Conservation (phyloP, 192 early-diverging fungal genomes). For the Pilobolus umbonatus region DNA sequence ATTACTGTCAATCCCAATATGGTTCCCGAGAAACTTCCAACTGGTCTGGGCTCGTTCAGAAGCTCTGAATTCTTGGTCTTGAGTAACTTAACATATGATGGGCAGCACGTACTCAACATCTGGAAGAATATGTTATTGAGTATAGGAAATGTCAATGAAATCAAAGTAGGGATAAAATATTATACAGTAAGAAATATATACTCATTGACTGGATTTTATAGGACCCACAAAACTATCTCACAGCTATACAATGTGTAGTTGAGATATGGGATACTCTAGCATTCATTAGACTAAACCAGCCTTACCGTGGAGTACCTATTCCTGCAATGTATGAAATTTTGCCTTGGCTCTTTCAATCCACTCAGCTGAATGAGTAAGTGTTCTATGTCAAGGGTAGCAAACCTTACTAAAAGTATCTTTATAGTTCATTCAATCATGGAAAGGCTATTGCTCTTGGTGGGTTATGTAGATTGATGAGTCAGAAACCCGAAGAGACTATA, state of each 20-base stretch:
- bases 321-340: constrained; percentile 73
- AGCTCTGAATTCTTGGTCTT: constrained; percentile 57
- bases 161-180: constrained; percentile 41
- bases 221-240: constrained; percentile 56
- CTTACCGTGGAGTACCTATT: constrained; percentile 48
- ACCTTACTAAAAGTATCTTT: too few species aligned
- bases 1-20: constrained; percentile 21
- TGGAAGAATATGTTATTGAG: constrained; percentile 83
- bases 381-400: not conserved
- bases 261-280: constrained; percentile 63
- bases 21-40: constrained; percentile 42
- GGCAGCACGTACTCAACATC: constrained; percentile 35
- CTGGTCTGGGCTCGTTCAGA: constrained; percentile 41
- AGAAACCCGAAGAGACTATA: constrained; percentile 63
- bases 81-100: constrained; percentile 37
- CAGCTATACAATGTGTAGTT: constrained; percentile 60
- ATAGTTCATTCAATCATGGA: constrained; percentile 59
- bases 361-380: constrained; percentile 53
- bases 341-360: constrained; percentile 74
- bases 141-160: constrained; percentile 69
- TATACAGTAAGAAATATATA: not conserved
- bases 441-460: constrained; percentile 60
- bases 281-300: constrained; percentile 46
- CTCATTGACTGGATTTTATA: constrained; percentile 12
- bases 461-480: constrained; percentile 74